Base-by-base conservation (phyloP, 495 filamentous ascomycete genomes). In the Penicillium argentinense region DNA sequence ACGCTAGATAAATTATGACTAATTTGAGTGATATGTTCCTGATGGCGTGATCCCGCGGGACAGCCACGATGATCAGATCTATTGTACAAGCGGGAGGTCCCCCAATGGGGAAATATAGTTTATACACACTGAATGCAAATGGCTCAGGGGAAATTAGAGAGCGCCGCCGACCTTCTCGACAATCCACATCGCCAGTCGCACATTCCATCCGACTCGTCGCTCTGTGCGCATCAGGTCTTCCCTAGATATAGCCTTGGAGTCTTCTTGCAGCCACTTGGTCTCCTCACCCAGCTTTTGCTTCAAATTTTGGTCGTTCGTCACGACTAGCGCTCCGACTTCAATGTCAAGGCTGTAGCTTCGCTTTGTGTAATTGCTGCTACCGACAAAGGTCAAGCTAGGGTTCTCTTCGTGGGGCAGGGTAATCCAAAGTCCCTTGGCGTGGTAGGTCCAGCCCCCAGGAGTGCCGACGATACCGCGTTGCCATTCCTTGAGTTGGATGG, bases 381-480 rank as follows among this genome's bases (percentile, higher is more conserved):
- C 93, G 4, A 99, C 81, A 2, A 97, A 72, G 18, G 82, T 91
- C 18, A 96, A 77, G 39, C 85, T 86, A 2, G 92, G 90, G 32
- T 69, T 42, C 49, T 73, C 64, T 38, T 71, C 70, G 32, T 59
- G 52, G 0, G 84, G 83, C 9, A 97, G 66, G 0, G 88, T 89
- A 17, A 96, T 77, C 93, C 93, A 98, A 2, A 98, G 73, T 0
- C 93, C 93, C 68, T 99, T 99, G 38, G 93, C 93, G 59, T 99
- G 93, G 62, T 99, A 99, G 0, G 91, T 96, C 93, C 93, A 99
- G 2, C 88, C 95, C 13, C 74, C 85, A 1, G 83, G 82, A 56
- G 89, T 80, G 19, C 84, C 83, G 18, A 95, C 86, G 0, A 83
- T 87, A 4, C 92, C 93, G 29, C 79, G 80, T 29, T 84, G 78